Percentiles rank a stretch among this genome's conserved stretches.
Evolutionary conservation across 345 rosid genomes (phyloP).

Genomic region (Salix arbutifolia): DNA sequence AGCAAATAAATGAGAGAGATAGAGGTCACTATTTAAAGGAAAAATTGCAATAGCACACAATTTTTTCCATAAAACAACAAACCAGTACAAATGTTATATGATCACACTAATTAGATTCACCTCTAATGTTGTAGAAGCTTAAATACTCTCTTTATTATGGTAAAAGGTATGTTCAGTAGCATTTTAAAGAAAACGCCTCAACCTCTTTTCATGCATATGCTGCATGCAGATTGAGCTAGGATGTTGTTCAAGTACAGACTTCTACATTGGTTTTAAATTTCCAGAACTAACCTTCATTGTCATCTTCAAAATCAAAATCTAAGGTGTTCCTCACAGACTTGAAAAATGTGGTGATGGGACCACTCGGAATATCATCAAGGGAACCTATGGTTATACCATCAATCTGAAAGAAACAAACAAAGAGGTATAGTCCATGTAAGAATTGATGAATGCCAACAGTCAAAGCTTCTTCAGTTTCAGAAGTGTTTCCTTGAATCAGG

Average conservation of each 20-base stretch:
- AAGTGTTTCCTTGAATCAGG: not conserved
- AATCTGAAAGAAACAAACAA: conserved; percentile 46
- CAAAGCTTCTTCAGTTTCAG: not conserved
- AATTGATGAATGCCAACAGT: not conserved
- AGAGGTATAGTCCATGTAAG: conserved; percentile 19
- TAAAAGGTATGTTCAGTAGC: not conserved
- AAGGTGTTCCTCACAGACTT: conserved; percentile 76
- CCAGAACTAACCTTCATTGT: conserved; percentile 66
- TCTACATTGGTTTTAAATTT: not conserved
- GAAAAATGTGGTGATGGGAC: conserved; percentile 64
- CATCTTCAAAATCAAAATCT: conserved; percentile 95
- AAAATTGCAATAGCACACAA: too few species aligned
- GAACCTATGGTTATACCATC: conserved; percentile 77
- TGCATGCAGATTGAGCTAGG: not conserved
- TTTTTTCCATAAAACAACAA: too few species aligned
- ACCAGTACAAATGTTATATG: too few species aligned
- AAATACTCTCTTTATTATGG: not conserved
- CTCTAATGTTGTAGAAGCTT: not conserved
- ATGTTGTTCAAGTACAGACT: not conserved
- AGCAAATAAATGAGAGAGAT: too few species aligned
- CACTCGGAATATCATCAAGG: conserved; percentile 73
- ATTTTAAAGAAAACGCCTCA: not conserved
- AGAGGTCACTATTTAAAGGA: too few species aligned
- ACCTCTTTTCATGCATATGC: not conserved
- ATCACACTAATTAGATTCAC: too few species aligned